These are phyloP conservation scores for Orychophragmus violaceus DNA, from an alignment of 345 rosid species.

Conservation along the genomic window DNA sequence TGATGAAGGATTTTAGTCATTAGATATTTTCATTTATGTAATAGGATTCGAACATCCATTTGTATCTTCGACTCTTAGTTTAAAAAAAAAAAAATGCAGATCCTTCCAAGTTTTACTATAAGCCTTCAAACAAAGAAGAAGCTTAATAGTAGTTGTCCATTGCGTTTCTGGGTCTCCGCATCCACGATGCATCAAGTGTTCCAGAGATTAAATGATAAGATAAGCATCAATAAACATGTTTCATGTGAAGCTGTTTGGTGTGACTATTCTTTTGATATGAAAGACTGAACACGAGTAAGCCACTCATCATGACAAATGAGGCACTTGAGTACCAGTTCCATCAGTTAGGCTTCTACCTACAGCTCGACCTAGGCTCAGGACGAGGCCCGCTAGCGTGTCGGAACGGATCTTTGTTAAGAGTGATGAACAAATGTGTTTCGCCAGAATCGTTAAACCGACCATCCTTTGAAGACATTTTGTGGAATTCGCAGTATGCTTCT, in stretches of 20 bases:
- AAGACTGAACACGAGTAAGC: too few relatives aligned
- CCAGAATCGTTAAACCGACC: conserved; percentile 70
- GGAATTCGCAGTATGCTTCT: conserved; percentile 92
- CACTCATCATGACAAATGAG: too few relatives aligned
- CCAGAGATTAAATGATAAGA: too few relatives aligned
- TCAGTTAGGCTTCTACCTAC: too few relatives aligned
- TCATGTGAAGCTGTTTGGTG: too few relatives aligned
- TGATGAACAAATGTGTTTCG: conserved; percentile 69
- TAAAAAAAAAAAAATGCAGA: not conserved
- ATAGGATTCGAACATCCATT: not conserved
- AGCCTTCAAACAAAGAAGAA: not conserved
- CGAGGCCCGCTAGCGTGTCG: too few relatives aligned
- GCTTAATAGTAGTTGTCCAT: not conserved
- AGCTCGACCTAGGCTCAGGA: too few relatives aligned
- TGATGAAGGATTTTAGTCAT: not conserved
- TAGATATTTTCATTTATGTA: not conserved
- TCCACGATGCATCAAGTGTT: not conserved
- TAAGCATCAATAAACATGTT: too few relatives aligned
- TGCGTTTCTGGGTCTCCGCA: not conserved
- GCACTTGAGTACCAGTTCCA: too few relatives aligned
- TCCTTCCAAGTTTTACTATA: not conserved
- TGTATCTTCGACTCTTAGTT: not conserved
- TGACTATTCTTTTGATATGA: too few relatives aligned
- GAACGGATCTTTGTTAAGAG: conserved; percentile 66
- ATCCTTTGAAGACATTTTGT: conserved; percentile 79